phyloP scores from a whole-genome alignment of 306 rosid genomes.

The Fagus sylvatica region DNA sequence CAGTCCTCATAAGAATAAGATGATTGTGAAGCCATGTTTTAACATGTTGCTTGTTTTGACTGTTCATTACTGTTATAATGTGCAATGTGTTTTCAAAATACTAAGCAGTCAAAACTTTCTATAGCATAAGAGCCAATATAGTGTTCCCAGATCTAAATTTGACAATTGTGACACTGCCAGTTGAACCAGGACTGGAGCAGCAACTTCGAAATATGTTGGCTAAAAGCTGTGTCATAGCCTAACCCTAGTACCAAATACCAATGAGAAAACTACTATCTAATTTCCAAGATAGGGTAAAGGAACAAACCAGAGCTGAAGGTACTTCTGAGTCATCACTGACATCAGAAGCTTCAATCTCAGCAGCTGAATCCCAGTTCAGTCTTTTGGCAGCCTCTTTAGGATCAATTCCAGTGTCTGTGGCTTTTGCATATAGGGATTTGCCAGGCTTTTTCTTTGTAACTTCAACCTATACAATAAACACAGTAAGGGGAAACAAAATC shows the following conservation, averaged over 20 bases:
- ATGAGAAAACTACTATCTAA: not conserved
- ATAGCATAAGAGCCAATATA: not conserved
- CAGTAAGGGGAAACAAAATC: not conserved
- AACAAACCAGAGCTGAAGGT: conserved; percentile 81
- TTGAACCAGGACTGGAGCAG: not conserved
- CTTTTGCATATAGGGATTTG: conserved; percentile 84
- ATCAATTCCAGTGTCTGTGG: conserved; percentile 86
- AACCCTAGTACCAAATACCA: not conserved
- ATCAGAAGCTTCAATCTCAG: conserved; percentile 69
- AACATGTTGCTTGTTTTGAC: not conserved
- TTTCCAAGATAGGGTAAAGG: conserved; percentile 5
- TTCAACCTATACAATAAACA: conserved; percentile 50
- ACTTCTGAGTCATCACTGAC: conserved; percentile 62
- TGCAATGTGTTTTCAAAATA: not conserved
- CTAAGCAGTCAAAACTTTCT: not conserved
- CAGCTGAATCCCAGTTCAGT: conserved; percentile 94
- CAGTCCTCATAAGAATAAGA: not conserved
- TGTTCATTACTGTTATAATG: not conserved
- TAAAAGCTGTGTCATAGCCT: not conserved
- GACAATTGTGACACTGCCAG: not conserved
- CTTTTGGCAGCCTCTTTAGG: conserved; percentile 80
- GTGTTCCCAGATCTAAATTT: not conserved
- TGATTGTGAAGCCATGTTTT: not conserved
- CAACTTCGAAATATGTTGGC: not conserved
- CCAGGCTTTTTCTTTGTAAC: conserved; percentile 63